phyloP scores from a whole-genome alignment of 176 grass and related monocot genomes.

The Zea mays region Zm-B73-REFERENCE-NAM-5.0 NC_050099.1:183249001-183249500 shows the following conservation, averaged over 20 bases:
- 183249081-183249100: not conserved
- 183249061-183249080: not conserved
- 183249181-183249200: not conserved
- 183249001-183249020: not conserved
- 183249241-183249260: constrained; percentile 89
- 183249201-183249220: constrained; percentile 19
- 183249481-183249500: constrained; percentile 2
- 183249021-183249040: constrained; percentile 7
- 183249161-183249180: constrained; percentile 23
- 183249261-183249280: constrained; percentile 90
- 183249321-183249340: constrained; percentile 73
- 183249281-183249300: constrained; percentile 66
- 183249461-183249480: constrained; percentile 75
- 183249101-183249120: not conserved
- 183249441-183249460: constrained; percentile 82
- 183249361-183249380: constrained; percentile 92
- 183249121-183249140: constrained; percentile 17
- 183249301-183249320: constrained; percentile 52
- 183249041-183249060: constrained; percentile 9
- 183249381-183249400: constrained; percentile 60
- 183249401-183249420: constrained; percentile 21
- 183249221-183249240: constrained; percentile 95
- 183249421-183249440: constrained; percentile 41
- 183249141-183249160: constrained; percentile 16
- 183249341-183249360: constrained; percentile 75